Percentiles rank a stretch among this genome's conserved stretches.
Evolutionary conservation across 169 alveolate genomes (phyloP).

Genomic region (Eimeria sp.): DNA sequence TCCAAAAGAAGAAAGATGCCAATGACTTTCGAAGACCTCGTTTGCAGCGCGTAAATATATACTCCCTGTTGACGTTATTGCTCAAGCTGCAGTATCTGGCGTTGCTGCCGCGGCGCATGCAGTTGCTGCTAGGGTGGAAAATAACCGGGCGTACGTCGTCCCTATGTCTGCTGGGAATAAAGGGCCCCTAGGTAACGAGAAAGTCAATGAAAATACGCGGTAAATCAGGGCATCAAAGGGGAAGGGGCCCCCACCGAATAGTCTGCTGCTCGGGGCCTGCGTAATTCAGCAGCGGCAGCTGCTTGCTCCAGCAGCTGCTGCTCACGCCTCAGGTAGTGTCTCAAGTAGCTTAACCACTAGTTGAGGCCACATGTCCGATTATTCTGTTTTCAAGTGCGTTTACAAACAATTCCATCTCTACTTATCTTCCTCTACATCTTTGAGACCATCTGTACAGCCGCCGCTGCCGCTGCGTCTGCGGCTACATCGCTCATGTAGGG

Average conservation of each 20-base stretch:
- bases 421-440: neutral
- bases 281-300: conserved; percentile 61
- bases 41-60: neutral
- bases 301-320: conserved; percentile 73
- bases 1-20: neutral
- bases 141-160: conserved; percentile 25
- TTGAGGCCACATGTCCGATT: neutral
- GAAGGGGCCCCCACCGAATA: conserved; percentile 69
- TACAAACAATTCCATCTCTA: neutral
- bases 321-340: conserved; percentile 55
- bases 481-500: conserved; percentile 44
- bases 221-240: conserved; percentile 19
- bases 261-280: conserved; percentile 72
- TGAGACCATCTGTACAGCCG: neutral
- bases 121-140: conserved; percentile 50
- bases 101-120: conserved; percentile 63
- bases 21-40: neutral
- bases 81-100: conserved; percentile 32
- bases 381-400: neutral
- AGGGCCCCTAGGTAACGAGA: conserved; percentile 22
- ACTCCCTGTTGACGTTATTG: conserved; percentile 23
- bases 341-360: neutral
- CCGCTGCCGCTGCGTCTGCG: neutral
- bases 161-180: conserved; percentile 39
- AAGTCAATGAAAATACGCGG: conserved; percentile 26